These are phyloP conservation scores for Oldenlandia corymbosa DNA, from an alignment of 257 asterid species.

Conservation along the genomic window DNA sequence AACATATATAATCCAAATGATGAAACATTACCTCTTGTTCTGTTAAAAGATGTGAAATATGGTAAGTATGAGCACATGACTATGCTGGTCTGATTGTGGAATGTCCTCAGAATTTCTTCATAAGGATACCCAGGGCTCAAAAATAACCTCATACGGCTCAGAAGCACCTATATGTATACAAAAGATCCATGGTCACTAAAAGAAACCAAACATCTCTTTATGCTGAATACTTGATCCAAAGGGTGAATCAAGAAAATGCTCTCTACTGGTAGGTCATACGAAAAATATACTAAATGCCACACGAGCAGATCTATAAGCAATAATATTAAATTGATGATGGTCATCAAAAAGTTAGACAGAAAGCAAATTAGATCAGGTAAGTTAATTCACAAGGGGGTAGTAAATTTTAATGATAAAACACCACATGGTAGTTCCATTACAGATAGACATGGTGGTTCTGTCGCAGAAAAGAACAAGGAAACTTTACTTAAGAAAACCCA, in stretches of 20 bases:
- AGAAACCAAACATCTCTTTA: neutral
- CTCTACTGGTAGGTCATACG: neutral
- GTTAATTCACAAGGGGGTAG: too few relatives aligned
- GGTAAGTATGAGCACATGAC: slow-evolving; percentile 94
- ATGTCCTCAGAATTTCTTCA: slow-evolving; percentile 79
- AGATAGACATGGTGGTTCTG: too few relatives aligned
- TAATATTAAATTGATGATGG: too few relatives aligned
- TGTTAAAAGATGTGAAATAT: slow-evolving; percentile 66
- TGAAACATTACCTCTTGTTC: slow-evolving; percentile 60
- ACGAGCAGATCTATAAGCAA: too few relatives aligned
- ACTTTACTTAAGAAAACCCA: too few relatives aligned
- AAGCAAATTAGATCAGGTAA: too few relatives aligned
- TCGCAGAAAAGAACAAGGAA: too few relatives aligned
- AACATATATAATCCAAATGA: neutral
- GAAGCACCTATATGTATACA: slow-evolving; percentile 52
- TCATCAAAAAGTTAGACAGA: too few relatives aligned
- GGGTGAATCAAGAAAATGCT: neutral
- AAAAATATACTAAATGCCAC: too few relatives aligned
- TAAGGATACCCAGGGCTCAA: slow-evolving; percentile 95
- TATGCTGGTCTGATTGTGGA: slow-evolving; percentile 87
- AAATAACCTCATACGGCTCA: slow-evolving; percentile 83
- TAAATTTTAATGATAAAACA: too few relatives aligned
- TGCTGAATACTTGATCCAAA: neutral
- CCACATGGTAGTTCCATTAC: too few relatives aligned
- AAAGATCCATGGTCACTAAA: slow-evolving; percentile 9